Percentiles rank a stretch among this genome's conserved stretches.
phyloP scores from a whole-genome alignment of 148 eudicot genomes.

The Polygonum aviculare region DNA sequence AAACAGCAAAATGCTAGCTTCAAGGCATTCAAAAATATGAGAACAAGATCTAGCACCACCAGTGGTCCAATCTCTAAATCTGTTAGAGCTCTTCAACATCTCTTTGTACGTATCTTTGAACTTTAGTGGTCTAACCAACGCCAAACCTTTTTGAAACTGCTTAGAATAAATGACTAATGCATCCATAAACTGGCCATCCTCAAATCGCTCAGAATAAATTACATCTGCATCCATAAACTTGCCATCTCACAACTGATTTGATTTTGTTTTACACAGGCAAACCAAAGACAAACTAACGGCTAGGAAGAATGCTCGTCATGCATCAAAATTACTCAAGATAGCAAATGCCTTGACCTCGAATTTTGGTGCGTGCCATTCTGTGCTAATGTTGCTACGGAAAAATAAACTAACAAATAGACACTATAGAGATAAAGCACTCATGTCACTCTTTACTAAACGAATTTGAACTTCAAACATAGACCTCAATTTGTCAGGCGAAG shows the following conservation, averaged over 20 bases:
- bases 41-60: not conserved
- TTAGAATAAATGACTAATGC: not conserved
- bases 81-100: not conserved
- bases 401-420: not conserved
- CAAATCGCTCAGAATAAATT: not conserved
- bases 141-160: not conserved
- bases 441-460: not conserved
- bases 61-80: not conserved
- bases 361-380: not conserved
- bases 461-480: not conserved
- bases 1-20: not conserved
- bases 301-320: not conserved
- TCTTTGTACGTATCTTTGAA: not conserved
- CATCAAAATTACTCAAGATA: not conserved
- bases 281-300: not conserved
- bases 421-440: not conserved
- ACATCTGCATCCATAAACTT: not conserved
- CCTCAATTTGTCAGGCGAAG: not conserved
- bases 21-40: not conserved
- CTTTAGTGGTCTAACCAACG: not conserved
- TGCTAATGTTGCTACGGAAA: not conserved
- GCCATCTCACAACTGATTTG: not conserved
- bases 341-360: not conserved
- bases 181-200: not conserved
- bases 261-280: not conserved